Evolutionary conservation across 1,139 yeast species (phyloP), one percentile per base, ranked within the genome.

Genomic region (Blastobotrys capitulatus): DNA sequence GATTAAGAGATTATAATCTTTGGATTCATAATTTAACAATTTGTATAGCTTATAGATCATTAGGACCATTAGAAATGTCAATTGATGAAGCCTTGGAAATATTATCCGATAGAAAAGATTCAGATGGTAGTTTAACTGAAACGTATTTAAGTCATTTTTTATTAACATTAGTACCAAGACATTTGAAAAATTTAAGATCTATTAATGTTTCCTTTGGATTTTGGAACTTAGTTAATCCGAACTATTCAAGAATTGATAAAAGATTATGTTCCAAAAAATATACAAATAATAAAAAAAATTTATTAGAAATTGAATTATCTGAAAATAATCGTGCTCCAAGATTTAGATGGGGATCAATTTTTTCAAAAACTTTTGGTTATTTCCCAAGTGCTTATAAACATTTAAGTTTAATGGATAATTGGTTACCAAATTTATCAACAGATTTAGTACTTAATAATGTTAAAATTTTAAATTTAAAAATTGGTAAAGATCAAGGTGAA

Each of bases 31-130:
- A 31, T 16, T n/a, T 42, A 20, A 37, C 36, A 29, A 41, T 41
- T 13, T 46, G 49, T 26, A 36, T 46, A n/a, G 49, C 39, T 10
- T 46, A 41, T 34, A 27, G 42, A 7, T 46, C 49, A 4, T 42
- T 34, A 1, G 49, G 49, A 6, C 49, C 46, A 16, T 16, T 16
- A 7, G 37, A 42, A 10, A 18, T 37, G 27, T 19, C 19, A 8
- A 12, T 22, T 9, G 15, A 36, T 13, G 41, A n/a, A 15, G 42
- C 31, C 5, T 32, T 15, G 16, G 26, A 22, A 29, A 26, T 26
- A 6, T 22, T n/a, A 20, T 6, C 27, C n/a, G 32, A 39, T 18
- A 31, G 19, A 18, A 10, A 29, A 15, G 16, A 6, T 15, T 5
- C 8, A 32, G 46, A 44, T 20, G 49, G 49, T 15, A 26, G 26